phyloP scores from a whole-genome alignment of 164 flowering plant genomes.

The Kingdonia uniflora region DNA sequence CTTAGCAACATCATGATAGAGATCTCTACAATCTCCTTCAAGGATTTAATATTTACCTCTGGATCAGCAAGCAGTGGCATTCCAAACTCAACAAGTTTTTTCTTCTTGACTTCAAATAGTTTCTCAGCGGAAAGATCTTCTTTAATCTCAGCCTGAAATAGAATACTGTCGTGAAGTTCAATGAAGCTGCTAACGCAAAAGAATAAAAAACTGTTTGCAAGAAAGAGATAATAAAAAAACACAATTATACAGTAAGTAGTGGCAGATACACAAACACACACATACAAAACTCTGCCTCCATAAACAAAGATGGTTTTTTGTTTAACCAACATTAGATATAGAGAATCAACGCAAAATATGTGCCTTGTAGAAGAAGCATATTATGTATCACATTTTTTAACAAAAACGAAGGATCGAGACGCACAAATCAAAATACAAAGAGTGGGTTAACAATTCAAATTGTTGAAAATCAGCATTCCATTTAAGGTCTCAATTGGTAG shows the following conservation, averaged over 20 bases:
- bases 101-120: conserved; percentile 42
- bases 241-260: too few species aligned
- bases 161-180: too few species aligned
- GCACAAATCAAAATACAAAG: too few species aligned
- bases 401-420: too few species aligned
- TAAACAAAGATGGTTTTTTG: too few species aligned
- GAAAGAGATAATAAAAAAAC: not conserved
- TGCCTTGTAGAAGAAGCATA: too few species aligned
- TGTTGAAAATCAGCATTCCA: conserved; percentile 58
- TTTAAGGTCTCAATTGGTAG: conserved; percentile 83
- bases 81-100: conserved; percentile 80
- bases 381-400: too few species aligned
- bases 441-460: conserved; percentile 2
- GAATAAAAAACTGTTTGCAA: not conserved
- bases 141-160: conserved; percentile 50
- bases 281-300: too few species aligned
- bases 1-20: conserved; percentile 44
- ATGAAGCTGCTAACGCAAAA: conserved; percentile 25
- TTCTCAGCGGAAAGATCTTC: conserved; percentile 80
- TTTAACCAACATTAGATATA: too few species aligned
- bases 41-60: conserved; percentile 60
- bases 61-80: conserved; percentile 73
- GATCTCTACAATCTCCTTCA: conserved; percentile 65
- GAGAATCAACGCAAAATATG: too few species aligned
- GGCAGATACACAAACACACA: too few species aligned